Percentiles rank a stretch among this genome's conserved stretches.
phyloP scores from a whole-genome alignment of 2,329 filamentous ascomycete genomes.

The Neofusicoccum sp. region DNA sequence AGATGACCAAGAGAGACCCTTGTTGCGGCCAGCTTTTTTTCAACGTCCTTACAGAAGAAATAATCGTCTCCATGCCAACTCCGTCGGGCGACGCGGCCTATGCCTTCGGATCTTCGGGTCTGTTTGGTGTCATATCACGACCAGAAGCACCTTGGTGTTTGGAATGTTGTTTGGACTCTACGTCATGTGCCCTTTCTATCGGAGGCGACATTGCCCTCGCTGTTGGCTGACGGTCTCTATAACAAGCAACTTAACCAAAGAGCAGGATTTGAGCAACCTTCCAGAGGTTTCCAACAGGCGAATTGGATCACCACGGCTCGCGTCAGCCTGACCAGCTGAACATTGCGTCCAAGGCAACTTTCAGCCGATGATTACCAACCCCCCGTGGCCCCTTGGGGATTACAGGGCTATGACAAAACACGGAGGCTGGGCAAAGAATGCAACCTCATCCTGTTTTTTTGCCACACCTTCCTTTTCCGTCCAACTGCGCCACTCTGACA shows the following conservation, averaged over 20 bases:
- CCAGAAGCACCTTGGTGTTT: neutral
- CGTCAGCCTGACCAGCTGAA: neutral
- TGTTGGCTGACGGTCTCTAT: too few relatives aligned
- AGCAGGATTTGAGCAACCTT: too few relatives aligned
- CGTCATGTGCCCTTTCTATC: neutral
- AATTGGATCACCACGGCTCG: neutral
- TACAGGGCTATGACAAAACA: neutral
- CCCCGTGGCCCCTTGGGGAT: too few relatives aligned
- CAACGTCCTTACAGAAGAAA: neutral
- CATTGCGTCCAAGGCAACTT: neutral
- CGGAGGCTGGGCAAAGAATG: neutral
- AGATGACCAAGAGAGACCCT: neutral
- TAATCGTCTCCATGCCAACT: neutral
- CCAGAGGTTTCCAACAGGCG: neutral
- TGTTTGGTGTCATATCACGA: neutral
- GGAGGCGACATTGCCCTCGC: too few relatives aligned
- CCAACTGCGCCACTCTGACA: constrained; percentile 6
- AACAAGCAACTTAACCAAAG: too few relatives aligned
- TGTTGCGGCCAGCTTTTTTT: neutral
- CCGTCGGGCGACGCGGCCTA: neutral
- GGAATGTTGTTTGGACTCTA: neutral
- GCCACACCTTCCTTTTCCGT: neutral
- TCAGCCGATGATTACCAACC: neutral
- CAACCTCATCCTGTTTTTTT: neutral
- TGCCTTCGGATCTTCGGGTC: neutral